A percentile compares a stretch with the other conserved stretches of the same genome.
phyloP scores from a whole-genome alignment of 805 yeast genomes.

The Candida mattraensis region DNA sequence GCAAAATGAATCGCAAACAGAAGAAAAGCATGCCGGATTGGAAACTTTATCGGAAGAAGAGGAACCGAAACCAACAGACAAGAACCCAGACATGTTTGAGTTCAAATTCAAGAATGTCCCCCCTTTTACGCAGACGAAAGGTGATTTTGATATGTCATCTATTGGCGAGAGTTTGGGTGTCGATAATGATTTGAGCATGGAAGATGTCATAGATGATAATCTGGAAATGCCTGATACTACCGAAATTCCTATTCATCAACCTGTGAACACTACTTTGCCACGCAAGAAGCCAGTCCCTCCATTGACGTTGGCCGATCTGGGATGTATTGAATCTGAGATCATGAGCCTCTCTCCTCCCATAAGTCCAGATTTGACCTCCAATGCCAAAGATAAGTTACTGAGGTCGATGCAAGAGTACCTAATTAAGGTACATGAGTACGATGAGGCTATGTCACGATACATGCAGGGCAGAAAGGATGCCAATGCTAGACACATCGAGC shows the following conservation, averaged over 20 bases:
- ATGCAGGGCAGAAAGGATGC: constrained; percentile 15
- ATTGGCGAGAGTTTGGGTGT: constrained; percentile 20
- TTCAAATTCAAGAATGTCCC: constrained; percentile 23
- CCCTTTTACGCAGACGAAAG: constrained; percentile 33
- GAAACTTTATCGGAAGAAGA: constrained; percentile 2
- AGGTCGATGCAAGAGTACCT: constrained; percentile 13
- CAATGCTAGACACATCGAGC: constrained; percentile 14
- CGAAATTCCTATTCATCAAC: constrained; percentile 22
- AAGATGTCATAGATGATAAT: constrained; percentile 5
- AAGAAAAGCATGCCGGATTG: constrained; percentile 1
- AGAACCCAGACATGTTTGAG: constrained; percentile 5
- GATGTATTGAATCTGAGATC: constrained; percentile 15
- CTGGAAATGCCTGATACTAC: not conserved
- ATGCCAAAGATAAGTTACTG: constrained; percentile 1
- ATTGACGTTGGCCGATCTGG: constrained; percentile 20
- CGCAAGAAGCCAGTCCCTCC: constrained; percentile 12
- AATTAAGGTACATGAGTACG: constrained; percentile 7
- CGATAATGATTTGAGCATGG: constrained; percentile 10
- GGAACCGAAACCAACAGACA: too few species aligned
- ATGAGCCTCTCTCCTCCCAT: constrained; percentile 5
- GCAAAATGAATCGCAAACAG: constrained; percentile 2
- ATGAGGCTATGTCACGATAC: constrained; percentile 15
- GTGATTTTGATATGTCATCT: constrained; percentile 30
- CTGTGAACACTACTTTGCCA: constrained; percentile 22
- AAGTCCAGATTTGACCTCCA: constrained; percentile 1